These are phyloP conservation scores for Trichocladium uniseriatum DNA, from an alignment of 495 filamentous ascomycete genomes.

Conservation along the genomic window DNA sequence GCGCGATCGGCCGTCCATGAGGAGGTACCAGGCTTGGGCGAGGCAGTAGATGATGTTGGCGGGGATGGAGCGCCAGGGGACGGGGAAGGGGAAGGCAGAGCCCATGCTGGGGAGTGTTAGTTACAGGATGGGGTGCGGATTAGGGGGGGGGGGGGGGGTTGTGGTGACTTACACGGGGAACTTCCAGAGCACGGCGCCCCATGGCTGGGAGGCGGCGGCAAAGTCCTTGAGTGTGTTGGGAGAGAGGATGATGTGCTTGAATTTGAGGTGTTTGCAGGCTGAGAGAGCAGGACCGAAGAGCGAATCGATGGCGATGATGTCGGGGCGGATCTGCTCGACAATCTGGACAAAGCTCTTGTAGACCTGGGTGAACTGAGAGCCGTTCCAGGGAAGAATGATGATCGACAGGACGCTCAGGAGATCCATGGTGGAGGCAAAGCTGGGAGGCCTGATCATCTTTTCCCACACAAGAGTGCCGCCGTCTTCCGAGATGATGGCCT, in stretches of 20 bases:
- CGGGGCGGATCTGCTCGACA: conserved; percentile 31
- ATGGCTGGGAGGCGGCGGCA: conserved; percentile 20
- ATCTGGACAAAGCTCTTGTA: conserved; percentile 35
- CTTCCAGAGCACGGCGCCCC: conserved; percentile 22
- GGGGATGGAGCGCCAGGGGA: conserved; percentile 27
- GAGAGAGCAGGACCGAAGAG: conserved; percentile 38
- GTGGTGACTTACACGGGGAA: conserved; percentile 27
- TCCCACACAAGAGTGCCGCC: no score
- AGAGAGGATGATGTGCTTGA: conserved; percentile 25
- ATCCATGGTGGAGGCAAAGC: neutral
- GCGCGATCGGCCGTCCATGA: neutral
- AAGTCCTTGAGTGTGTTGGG: conserved; percentile 32
- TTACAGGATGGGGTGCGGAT: conserved; percentile 5
- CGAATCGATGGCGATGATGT: conserved; percentile 37
- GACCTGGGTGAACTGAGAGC: conserved; percentile 34
- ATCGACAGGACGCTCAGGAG: neutral
- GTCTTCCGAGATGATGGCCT: neutral
- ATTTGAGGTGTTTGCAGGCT: conserved; percentile 28
- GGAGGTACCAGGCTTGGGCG: neutral
- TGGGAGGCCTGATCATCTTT: neutral
- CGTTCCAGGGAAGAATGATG: conserved; percentile 25
- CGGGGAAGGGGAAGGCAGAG: conserved; percentile 1
- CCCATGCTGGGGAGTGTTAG: conserved; percentile 6
- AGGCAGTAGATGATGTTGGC: conserved; percentile 33
- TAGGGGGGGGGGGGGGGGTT: no score